Evolutionary conservation across 495 filamentous ascomycete species (phyloP).

Genomic region (Penicillium soppii): DNA sequence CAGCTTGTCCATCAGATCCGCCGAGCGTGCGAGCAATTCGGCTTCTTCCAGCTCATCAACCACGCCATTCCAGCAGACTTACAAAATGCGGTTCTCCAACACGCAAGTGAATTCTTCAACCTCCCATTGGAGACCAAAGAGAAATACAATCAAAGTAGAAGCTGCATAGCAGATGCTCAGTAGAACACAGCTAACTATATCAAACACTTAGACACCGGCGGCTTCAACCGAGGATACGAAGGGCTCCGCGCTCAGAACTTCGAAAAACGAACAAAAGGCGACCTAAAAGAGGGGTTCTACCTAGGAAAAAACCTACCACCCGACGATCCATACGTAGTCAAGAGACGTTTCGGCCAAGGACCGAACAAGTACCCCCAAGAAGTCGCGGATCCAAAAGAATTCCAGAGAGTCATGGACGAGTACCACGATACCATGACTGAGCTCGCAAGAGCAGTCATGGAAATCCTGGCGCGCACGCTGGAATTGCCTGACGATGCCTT

Average conservation of each 20-base stretch:
- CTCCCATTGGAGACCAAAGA: slow-evolving; percentile 60
- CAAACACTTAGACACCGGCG: slow-evolving; percentile 14
- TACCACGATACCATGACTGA: slow-evolving; percentile 24
- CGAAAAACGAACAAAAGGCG: slow-evolving; percentile 35
- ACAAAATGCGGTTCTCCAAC: slow-evolving; percentile 61
- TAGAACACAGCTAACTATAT: background rate
- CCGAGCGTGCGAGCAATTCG: slow-evolving; percentile 51
- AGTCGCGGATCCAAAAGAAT: slow-evolving; percentile 24
- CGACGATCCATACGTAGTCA: slow-evolving; percentile 28
- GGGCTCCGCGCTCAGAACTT: slow-evolving; percentile 40
- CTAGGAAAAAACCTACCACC: slow-evolving; percentile 36
- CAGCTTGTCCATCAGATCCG: slow-evolving; percentile 12
- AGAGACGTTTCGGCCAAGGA: slow-evolving; percentile 35
- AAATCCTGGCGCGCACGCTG: slow-evolving; percentile 39
- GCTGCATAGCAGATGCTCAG: background rate
- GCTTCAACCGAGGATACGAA: slow-evolving; percentile 42
- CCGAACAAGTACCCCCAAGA: slow-evolving; percentile 48
- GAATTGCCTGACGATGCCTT: slow-evolving; percentile 37
- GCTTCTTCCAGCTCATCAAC: slow-evolving; percentile 82
- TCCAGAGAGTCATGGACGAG: slow-evolving; percentile 29
- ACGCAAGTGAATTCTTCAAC: slow-evolving; percentile 72
- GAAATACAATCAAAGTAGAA: slow-evolving; percentile 20
- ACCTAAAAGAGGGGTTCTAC: slow-evolving; percentile 49
- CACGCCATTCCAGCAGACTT: slow-evolving; percentile 69
- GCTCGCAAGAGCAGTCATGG: slow-evolving; percentile 28